phyloP scores from a whole-genome alignment of 2,329 filamentous ascomycete species.

The Xenosphaeropsis pyriputrescens region DNA sequence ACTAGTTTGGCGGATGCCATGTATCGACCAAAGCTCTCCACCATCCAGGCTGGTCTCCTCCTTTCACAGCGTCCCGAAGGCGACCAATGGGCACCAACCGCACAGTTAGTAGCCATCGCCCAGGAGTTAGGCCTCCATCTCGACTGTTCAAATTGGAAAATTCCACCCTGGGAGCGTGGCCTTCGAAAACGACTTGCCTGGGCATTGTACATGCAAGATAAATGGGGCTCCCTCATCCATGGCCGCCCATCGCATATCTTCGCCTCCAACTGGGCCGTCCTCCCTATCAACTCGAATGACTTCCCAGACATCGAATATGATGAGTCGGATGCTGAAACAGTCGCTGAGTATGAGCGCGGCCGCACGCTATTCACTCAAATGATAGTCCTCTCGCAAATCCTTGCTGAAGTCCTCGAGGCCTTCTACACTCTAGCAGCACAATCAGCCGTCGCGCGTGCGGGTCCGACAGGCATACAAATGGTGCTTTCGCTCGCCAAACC shows the following conservation, averaged over 20 bases:
- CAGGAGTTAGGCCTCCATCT: conserved; percentile 84
- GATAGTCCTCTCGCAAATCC: conserved; percentile 59
- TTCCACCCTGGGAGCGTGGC: conserved; percentile 76
- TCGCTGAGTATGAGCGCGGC: conserved; percentile 48
- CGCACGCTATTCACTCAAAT: conserved; percentile 61
- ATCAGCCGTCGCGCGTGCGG: conserved; percentile 50
- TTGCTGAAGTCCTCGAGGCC: conserved; percentile 68
- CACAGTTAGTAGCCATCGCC: conserved; percentile 72
- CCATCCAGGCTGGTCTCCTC: conserved; percentile 62
- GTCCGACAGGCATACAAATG: conserved; percentile 54
- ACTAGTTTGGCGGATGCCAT: conserved; percentile 63
- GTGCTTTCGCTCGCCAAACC: conserved; percentile 66
- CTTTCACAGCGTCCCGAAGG: conserved; percentile 63
- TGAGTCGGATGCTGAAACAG: conserved; percentile 43
- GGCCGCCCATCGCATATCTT: conserved; percentile 70
- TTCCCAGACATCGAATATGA: conserved; percentile 61
- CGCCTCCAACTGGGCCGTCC: conserved; percentile 62
- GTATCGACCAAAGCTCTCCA: conserved; percentile 69
- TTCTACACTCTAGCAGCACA: conserved; percentile 73
- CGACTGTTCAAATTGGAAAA: conserved; percentile 76
- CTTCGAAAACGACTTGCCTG: conserved; percentile 75
- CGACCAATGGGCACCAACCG: conserved; percentile 73
- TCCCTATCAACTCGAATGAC: conserved; percentile 46
- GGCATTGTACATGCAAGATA: conserved; percentile 91
- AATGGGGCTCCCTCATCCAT: conserved; percentile 76